Evolutionary conservation across 2,329 filamentous ascomycete genomes (phyloP), one percentile per base, ranked within the genome.

Genomic region (Xylaria sp.): DNA sequence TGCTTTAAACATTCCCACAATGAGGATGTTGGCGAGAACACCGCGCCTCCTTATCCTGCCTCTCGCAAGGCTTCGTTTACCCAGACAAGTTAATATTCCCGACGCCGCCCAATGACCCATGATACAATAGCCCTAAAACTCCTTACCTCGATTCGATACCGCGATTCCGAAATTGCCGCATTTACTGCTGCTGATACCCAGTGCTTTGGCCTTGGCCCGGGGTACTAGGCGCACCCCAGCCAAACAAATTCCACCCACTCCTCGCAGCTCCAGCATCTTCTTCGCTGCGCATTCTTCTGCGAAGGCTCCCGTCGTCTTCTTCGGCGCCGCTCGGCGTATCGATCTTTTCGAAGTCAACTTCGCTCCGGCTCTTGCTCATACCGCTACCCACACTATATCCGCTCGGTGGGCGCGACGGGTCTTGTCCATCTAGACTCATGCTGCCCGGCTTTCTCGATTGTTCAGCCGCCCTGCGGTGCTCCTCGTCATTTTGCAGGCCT

Each of bases 271-370:
- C 55, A n/a, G 51, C 19, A 6, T 59, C 55, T 10, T 60, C 58
- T 3, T 60, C 62, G 13, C 15, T 43, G 44, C 58, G 48, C 59
- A 71, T 51, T 62, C 66, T 58, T 62, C 67, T 60, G 63, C 69
- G 65, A 63, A 79, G 68, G 59, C 77, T 70, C 17, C 69, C 71
- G 9, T 69, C 80, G 31, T 79, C 81, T 46, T 85, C 85, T 71
- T 86, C 87, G 25, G 79, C 79, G 9, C 83, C 83, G 70, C 87
- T 89, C 72, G 93, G 90, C 33, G 88, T 87, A 64, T 95, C 90
- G 68, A 96, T 91, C 74, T 92, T 91, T 72, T 96, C 93, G 72
- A 97, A 97, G 69, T 96, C 94, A 19, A 85, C 86, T 73, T 97
- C 93, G 74, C 91, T 96, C 66, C 88, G 87, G 72, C 91, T 94